A percentile compares a stretch with the other conserved stretches of the same genome.
Evolutionary conservation across 164 flowering plant species (phyloP).

Genomic region (Chloranthus sessilifolius): DNA sequence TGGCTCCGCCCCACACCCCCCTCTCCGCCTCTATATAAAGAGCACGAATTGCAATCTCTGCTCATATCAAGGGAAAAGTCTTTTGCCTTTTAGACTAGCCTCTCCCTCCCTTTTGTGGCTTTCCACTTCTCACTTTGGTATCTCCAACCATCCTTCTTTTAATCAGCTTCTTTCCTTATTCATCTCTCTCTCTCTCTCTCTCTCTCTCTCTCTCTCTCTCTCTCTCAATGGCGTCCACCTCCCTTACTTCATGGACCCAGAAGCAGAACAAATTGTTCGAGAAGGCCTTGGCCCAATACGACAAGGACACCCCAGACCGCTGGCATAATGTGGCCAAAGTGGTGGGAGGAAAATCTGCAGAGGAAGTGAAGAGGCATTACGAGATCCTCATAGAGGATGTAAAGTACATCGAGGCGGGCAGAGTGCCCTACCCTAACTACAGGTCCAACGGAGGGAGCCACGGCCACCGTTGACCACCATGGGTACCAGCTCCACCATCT

Average conservation of each 20-base stretch:
- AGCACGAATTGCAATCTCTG: conserved; percentile 21
- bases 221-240: background rate
- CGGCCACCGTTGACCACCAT: background rate
- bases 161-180: too few relatives aligned
- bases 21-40: conserved; percentile 34
- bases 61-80: conserved; percentile 24
- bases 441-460: conserved; percentile 16
- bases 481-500: too few relatives aligned
- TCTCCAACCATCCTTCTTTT: too few relatives aligned
- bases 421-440: conserved; percentile 57
- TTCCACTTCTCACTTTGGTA: too few relatives aligned
- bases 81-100: conserved; percentile 13
- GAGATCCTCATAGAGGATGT: conserved; percentile 51
- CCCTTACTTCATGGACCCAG: conserved; percentile 40
- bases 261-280: conserved; percentile 68
- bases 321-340: conserved; percentile 66
- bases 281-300: conserved; percentile 53
- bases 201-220: background rate
- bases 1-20: conserved; percentile 27
- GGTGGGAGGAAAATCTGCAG: conserved; percentile 59
- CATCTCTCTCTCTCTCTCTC: background rate
- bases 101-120: background rate
- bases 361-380: conserved; percentile 68
- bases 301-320: conserved; percentile 59
- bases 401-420: conserved; percentile 49